Percentiles rank a stretch among this genome's conserved stretches.
These are phyloP conservation scores for Talaromyces piceae DNA, from an alignment of 2,329 filamentous ascomycete genomes.

Conservation along the genomic window DNA sequence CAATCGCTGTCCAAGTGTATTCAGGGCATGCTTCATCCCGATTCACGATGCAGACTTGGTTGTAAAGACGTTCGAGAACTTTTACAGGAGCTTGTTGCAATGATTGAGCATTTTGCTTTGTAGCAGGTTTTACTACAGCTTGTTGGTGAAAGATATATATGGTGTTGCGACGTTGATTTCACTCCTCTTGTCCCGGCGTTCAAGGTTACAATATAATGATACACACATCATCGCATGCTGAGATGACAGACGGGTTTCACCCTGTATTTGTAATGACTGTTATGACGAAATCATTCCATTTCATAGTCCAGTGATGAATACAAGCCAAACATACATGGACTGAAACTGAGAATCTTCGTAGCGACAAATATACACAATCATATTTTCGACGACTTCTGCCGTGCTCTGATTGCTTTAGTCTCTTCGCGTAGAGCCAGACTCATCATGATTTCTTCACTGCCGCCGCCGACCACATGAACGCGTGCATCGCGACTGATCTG, in stretches of 20 bases:
- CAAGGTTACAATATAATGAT: no score
- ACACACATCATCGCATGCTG: background rate
- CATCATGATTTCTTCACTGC: slow-evolving; percentile 35
- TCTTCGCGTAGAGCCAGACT: slow-evolving; percentile 23
- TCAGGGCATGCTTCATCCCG: slow-evolving; percentile 34
- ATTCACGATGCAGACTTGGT: slow-evolving; percentile 29
- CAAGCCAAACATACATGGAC: no score
- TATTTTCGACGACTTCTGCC: slow-evolving; percentile 2
- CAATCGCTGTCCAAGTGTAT: slow-evolving; percentile 32
- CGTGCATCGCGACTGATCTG: slow-evolving; percentile 48
- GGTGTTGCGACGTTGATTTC: background rate
- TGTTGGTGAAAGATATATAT: background rate
- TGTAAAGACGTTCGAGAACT: slow-evolving; percentile 29
- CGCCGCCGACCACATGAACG: slow-evolving; percentile 38
- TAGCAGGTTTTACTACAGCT: slow-evolving; percentile 48
- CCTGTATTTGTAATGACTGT: background rate
- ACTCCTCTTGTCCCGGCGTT: background rate
- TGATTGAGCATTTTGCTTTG: slow-evolving; percentile 52
- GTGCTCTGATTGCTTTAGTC: slow-evolving; percentile 6
- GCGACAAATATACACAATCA: background rate
- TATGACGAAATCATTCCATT: no score
- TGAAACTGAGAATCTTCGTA: no score
- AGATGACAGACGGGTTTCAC: background rate
- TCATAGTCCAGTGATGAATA: no score
- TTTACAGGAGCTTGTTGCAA: slow-evolving; percentile 48